Evolutionary conservation across 2,329 filamentous ascomycete genomes (phyloP), one percentile per base, ranked within the genome.

Genomic region (Volutella citrinella): DNA sequence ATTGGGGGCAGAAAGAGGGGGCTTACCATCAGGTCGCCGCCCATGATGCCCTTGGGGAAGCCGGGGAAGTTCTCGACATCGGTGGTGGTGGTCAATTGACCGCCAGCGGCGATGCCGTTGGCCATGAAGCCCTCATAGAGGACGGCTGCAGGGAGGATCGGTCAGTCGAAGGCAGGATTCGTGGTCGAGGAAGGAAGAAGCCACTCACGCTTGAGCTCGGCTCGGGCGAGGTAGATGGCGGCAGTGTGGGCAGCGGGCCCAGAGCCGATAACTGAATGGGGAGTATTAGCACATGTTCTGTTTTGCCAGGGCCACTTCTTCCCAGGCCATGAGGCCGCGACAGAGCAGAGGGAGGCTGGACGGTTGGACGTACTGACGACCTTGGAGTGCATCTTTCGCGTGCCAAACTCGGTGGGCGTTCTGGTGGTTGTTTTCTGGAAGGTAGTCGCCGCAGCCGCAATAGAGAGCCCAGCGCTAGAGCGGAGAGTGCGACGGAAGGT

Each of bases 11-110:
- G 20, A 28, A 24, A 14, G 15, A 21, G 27, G 13, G 20, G 26
- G 21, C 71, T 35, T 48, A 80, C 77, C 93, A 98, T 98, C 49
- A 98, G 72, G 57, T 88, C 84, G 36, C 77, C 68, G 49, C 93
- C 93, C 66, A 88, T 85, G 61, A 98, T 89, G 45, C 84, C 86
- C 54, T 87, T 78, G 56, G 87, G 85, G 70, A 97, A 98, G 29
- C 93, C 93, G 17, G 93, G 93, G 68, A 84, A 98, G 77, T 98
- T 98, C 74, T 98, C 93, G 40, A 98, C 82, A 51, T 98, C 94
- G 56, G 95, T 97, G 35, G 93, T 98, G 17, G 94, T 98, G 35
- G 94, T 98, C 51, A 98, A 76, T 74, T 98, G 93, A 38, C 93
- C 93, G 51, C 93, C 93, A 27, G 93, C 88, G 7, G 93, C 93